phyloP scores from a whole-genome alignment of 495 filamentous ascomycete genomes.

The Massariosphaeria phaeospora region DNA sequence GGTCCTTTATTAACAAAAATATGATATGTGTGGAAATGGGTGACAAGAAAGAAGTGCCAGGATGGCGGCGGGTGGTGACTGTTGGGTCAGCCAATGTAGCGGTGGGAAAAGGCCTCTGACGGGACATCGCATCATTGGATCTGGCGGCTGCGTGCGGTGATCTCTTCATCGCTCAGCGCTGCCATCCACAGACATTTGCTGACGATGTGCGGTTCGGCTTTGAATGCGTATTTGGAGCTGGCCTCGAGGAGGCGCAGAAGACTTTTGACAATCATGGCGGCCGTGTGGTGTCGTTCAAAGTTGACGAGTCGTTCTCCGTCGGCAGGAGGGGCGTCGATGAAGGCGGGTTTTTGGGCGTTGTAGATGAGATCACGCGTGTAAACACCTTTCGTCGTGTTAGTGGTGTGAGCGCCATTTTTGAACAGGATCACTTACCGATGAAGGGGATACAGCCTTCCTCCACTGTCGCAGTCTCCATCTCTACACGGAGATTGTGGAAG shows the following conservation, averaged over 20 bases:
- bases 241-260: slow-evolving; percentile 76
- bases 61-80: too few relatives aligned
- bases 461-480: slow-evolving; percentile 77
- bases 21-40: not conserved
- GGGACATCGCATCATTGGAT: slow-evolving; percentile 14
- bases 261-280: slow-evolving; percentile 89
- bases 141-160: slow-evolving; percentile 43
- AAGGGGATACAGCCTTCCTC: slow-evolving; percentile 94
- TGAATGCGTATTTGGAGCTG: slow-evolving; percentile 79
- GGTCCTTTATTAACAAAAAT: not conserved
- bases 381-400: slow-evolving; percentile 46
- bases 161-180: slow-evolving; percentile 78
- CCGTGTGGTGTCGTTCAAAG: slow-evolving; percentile 87
- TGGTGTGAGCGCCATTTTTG: not conserved
- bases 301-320: slow-evolving; percentile 77
- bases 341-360: slow-evolving; percentile 80
- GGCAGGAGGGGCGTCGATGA: slow-evolving; percentile 59
- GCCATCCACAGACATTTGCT: slow-evolving; percentile 95
- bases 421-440: slow-evolving; percentile 57
- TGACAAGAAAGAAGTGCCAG: not conserved
- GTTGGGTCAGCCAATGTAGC: not conserved
- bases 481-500: slow-evolving; percentile 79
- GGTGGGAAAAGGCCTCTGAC: not conserved
- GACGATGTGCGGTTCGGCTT: slow-evolving; percentile 77
- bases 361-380: slow-evolving; percentile 97